Percentiles rank a stretch among this genome's conserved stretches.
These are phyloP conservation scores for Polygonum aviculare DNA, from an alignment of 148 eudicot species.

Conservation along the genomic window DNA sequence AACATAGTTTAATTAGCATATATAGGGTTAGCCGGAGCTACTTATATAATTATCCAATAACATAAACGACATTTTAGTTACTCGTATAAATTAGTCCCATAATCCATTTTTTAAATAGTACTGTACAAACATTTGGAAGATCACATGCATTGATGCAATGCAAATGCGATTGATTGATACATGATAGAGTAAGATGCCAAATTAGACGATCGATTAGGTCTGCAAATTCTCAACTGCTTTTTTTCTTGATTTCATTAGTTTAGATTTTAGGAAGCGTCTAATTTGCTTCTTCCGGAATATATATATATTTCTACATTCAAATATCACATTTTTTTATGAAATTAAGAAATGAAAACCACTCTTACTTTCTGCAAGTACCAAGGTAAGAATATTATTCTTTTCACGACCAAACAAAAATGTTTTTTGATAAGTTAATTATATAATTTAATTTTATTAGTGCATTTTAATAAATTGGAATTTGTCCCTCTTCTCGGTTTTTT, in stretches of 20 bases:
- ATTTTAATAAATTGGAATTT: no score
- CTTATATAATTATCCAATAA: not conserved
- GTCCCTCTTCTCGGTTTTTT: no score
- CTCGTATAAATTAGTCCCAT: not conserved
- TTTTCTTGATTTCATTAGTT: not conserved
- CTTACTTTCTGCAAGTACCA: not conserved
- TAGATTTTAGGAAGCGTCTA: not conserved
- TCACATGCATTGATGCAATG: conserved; percentile 6
- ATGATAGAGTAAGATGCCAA: not conserved
- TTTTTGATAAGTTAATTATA: no score
- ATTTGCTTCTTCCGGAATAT: not conserved
- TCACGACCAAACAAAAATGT: no score
- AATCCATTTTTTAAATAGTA: not conserved
- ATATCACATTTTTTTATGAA: not conserved
- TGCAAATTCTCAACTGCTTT: conserved; percentile 9
- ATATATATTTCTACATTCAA: not conserved
- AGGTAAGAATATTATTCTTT: not conserved
- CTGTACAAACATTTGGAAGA: not conserved
- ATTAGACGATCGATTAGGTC: not conserved
- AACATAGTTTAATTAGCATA: not conserved
- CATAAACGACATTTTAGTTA: not conserved
- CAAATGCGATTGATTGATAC: not conserved
- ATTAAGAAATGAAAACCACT: not conserved
- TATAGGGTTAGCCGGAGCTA: not conserved
- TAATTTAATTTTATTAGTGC: no score